Conservation (phyloP, 768 basidiomycete genomes). For the Leccinum barrowsii region DNA sequence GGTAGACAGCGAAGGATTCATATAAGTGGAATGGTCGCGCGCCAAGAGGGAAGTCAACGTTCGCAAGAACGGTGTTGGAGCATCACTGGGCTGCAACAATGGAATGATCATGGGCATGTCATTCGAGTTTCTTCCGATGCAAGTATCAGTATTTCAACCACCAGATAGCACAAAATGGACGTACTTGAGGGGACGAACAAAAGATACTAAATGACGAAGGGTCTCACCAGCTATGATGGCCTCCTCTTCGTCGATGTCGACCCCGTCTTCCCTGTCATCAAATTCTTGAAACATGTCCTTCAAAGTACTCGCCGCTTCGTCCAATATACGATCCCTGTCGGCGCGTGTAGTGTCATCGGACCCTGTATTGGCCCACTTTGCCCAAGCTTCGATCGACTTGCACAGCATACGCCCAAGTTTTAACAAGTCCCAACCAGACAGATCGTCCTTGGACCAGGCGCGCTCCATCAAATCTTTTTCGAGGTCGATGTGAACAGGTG, state of each 20-base stretch:
- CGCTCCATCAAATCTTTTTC: slow-evolving; percentile 65
- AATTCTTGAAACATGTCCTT: slow-evolving; percentile 74
- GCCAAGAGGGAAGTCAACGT: slow-evolving; percentile 61
- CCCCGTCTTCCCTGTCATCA: slow-evolving; percentile 59
- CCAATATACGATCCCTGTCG: slow-evolving; percentile 55
- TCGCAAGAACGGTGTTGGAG: slow-evolving; percentile 58
- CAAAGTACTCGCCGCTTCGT: slow-evolving; percentile 65
- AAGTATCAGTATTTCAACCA: slow-evolving; percentile 6
- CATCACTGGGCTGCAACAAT: slow-evolving; percentile 49
- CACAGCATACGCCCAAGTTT: slow-evolving; percentile 53
- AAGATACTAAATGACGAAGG: slow-evolving; percentile 54
- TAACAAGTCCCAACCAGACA: slow-evolving; percentile 63
- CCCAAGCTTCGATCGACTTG: slow-evolving; percentile 59
- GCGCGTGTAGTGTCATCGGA: slow-evolving; percentile 25
- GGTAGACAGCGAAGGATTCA: slow-evolving; percentile 59
- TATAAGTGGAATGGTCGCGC: slow-evolving; percentile 54
- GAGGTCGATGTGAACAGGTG: slow-evolving; percentile 55
- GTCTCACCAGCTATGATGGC: slow-evolving; percentile 61
- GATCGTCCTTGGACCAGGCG: slow-evolving; percentile 70
- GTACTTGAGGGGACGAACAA: slow-evolving; percentile 56
- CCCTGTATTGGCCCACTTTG: slow-evolving; percentile 33
- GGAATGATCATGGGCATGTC: slow-evolving; percentile 48
- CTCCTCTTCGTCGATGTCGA: slow-evolving; percentile 63
- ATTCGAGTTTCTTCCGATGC: slow-evolving; percentile 39
- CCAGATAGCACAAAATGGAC: slow-evolving; percentile 17